phyloP scores from a whole-genome alignment of 2,329 filamentous ascomycete species.

The Trichoderma breve region DNA sequence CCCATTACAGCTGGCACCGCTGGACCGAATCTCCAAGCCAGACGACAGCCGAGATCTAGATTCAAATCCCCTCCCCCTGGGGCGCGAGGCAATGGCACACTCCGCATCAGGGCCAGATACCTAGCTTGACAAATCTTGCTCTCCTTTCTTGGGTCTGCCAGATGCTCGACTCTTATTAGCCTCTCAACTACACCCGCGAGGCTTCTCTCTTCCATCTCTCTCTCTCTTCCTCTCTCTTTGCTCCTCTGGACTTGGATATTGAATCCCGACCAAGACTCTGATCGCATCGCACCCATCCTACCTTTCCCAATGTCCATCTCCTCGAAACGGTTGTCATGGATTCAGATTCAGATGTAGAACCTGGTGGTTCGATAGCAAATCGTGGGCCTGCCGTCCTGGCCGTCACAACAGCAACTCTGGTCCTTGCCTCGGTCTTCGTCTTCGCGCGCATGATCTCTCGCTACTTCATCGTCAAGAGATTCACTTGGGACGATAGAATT shows the following conservation, averaged over 20 bases:
- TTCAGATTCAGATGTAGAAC: constrained; percentile 20
- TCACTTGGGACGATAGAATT: constrained; percentile 76
- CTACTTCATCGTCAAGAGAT: constrained; percentile 66
- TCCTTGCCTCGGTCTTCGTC: constrained; percentile 72
- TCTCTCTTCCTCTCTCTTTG: not conserved
- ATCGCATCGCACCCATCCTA: not conserved
- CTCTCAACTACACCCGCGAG: not conserved
- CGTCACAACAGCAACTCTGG: constrained; percentile 67
- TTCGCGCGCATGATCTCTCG: constrained; percentile 70
- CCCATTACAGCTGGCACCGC: not conserved
- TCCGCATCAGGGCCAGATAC: constrained; percentile 9
- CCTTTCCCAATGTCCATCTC: constrained; percentile 15
- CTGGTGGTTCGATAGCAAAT: constrained; percentile 40
- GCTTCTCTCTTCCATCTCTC: not conserved
- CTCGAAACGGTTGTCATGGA: constrained; percentile 19
- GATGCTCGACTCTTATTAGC: constrained; percentile 1
- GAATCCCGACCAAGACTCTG: not conserved
- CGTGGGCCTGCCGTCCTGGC: constrained; percentile 63
- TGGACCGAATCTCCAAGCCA: not conserved
- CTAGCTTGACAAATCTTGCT: constrained; percentile 16
- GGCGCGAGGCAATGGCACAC: constrained; percentile 19
- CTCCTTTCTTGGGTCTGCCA: constrained; percentile 10
- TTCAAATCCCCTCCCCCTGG: not conserved
- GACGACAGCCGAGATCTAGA: constrained; percentile 17
- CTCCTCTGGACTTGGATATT: not conserved